These are phyloP conservation scores for Parvularia atlantis DNA, from an alignment of 78 protist genomes.

Conservation along the genomic window DNA sequence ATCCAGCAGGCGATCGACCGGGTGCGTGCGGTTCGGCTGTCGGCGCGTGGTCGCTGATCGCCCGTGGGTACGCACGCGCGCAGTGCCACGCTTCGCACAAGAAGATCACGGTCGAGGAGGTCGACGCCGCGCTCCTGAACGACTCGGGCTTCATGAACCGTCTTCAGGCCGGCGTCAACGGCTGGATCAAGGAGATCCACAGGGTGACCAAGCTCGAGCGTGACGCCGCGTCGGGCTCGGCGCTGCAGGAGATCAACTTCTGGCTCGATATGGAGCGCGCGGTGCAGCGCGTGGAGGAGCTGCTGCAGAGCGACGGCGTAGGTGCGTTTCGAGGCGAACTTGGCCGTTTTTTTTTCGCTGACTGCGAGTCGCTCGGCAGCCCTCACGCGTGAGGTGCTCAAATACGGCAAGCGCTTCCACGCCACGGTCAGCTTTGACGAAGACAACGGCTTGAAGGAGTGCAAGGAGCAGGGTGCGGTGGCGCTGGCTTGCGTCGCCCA, in stretches of 20 bases:
- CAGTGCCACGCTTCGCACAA: no score
- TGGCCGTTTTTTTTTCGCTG: no score
- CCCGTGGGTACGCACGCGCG: no score
- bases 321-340: no score
- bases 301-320: neutral
- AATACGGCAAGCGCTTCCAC: constrained; percentile 46
- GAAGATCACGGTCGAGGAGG: neutral
- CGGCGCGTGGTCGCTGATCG: no score
- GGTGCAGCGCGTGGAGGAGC: constrained; percentile 25
- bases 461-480: constrained; percentile 8
- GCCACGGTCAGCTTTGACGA: constrained; percentile 42
- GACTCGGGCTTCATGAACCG: neutral
- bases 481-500: no score
- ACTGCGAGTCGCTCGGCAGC: no score
- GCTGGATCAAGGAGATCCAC: constrained; percentile 60
- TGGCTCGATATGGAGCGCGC: constrained; percentile 57
- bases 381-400: constrained; percentile 26
- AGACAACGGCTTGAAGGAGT: constrained; percentile 45
- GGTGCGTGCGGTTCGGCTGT: neutral
- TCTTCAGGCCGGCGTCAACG: constrained; percentile 35
- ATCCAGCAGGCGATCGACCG: constrained; percentile 9
- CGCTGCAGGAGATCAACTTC: constrained; percentile 50
- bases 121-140: neutral
- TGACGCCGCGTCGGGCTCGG: constrained; percentile 23
- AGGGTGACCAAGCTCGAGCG: constrained; percentile 50